Evolutionary conservation across 2,329 filamentous ascomycete species (phyloP), one percentile per base, ranked within the genome.

Genomic region (Penicillium sp.): DNA sequence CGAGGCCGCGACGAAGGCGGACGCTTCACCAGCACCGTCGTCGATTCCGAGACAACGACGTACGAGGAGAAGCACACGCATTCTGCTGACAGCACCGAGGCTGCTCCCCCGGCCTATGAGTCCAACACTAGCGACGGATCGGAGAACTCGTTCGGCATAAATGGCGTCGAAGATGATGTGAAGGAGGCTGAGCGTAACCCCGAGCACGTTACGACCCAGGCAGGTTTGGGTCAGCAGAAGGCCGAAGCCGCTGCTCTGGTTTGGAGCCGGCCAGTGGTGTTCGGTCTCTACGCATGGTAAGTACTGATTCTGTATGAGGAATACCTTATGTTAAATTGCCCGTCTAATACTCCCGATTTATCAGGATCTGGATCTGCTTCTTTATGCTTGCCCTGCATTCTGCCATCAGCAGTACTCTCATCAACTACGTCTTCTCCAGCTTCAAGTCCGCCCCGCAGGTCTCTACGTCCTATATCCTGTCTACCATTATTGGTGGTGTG

Each of bases 401-500:
- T 2, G 66, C 67, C 6, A 73, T 75, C 31, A 70, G 74, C 40
- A 63, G 64, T 49, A 74, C 72, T 44, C 60, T 82, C 38, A 73
- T 72, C 24, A 74, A 77, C 25, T 78, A 74, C 46, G 78, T 81
- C 28, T 82, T 79, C 42, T 78, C 77, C 55, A 73, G 73, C 18
- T 86, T 81, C 58, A 46, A 69, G 14, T 67, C 28, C 71, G 84
- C 68, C 74, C 81, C 43, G 58, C 81, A 62, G 70, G 77, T 46
- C 67, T 79, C 14, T 3, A 79, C 81, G 2, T 79, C 81, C 14
- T 70, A 72, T 43, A 80, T 86, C 54, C 72, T 86, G 33, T 72
- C 81, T 13, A 77, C 69, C 51, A 70, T 85, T 36, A 79, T 86
- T 28, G 78, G 77, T 30, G 84, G 81, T 22, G 74, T 84, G 30